These are phyloP conservation scores for Ceratocystis alfenasii DNA, from an alignment of 2,329 filamentous ascomycete genomes.

Conservation along the genomic window DNA sequence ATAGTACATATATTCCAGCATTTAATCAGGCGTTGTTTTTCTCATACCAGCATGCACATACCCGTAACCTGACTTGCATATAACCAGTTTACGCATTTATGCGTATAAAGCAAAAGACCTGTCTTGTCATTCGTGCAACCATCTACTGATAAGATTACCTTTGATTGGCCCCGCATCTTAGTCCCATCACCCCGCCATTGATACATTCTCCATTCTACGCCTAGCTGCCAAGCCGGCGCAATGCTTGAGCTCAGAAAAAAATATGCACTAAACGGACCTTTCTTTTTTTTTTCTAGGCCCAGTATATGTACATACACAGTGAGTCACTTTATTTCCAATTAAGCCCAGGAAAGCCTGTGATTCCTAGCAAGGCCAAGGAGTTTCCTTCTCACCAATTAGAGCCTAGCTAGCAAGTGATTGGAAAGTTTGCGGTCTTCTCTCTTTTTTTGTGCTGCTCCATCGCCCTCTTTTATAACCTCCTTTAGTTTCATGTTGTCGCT, in stretches of 20 bases:
- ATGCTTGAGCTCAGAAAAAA: not conserved
- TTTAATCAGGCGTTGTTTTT: not conserved
- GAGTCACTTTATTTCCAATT: not conserved
- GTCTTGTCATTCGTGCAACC: constrained; percentile 2
- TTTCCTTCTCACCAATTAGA: constrained; percentile 6
- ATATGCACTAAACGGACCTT: constrained; percentile 4
- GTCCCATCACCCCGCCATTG: not conserved
- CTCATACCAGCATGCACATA: not conserved
- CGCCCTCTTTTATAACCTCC: not conserved
- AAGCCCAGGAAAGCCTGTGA: not conserved
- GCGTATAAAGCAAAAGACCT: not conserved
- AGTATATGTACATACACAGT: constrained; percentile 5
- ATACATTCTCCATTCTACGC: not conserved
- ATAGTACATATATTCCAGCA: not conserved
- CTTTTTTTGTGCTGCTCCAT: not conserved
- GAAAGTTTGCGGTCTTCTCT: not conserved
- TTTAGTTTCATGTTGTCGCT: constrained; percentile 3
- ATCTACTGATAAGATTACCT: constrained; percentile 1
- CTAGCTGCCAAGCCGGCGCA: not conserved
- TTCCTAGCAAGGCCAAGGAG: not conserved
- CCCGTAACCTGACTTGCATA: not conserved
- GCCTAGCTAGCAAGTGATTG: not conserved
- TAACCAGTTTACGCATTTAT: constrained; percentile 2
- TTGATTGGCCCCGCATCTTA: constrained; percentile 5
- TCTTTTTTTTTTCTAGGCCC: not conserved